Base-by-base conservation (phyloP, 805 yeast genomes). In the Starmera quercuum region DNA sequence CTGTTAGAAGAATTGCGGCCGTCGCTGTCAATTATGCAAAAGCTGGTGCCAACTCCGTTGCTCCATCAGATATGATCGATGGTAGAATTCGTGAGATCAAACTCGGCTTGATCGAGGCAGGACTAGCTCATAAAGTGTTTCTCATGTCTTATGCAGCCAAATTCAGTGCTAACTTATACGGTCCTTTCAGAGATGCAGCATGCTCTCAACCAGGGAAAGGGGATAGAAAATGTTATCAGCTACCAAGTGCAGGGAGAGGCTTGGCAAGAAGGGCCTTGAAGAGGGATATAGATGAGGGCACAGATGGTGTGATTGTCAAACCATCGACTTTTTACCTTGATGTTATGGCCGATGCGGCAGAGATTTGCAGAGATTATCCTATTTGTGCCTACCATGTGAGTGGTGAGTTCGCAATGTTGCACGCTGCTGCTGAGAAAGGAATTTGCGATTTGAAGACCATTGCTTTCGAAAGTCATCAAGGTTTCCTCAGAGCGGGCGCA, bases 111-210 rank as follows among this genome's bases (percentile, higher is more conserved):
- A 77, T 90, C 31, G 77, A 75, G 30, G 86, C 83, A 10, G 80
- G 78, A 19, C 59, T 92, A 39, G 95, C 95, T 15, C 95, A 92
- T 61, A 77, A 79, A 56, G 78, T 87, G 31, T 78, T 90, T 65
- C 76, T 92, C 24, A 79, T 92, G 84, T 83, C 95, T 5, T 92
- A 92, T 61, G 75, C 95, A 23, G 97, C 97, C 38, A 92, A 92
- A 56, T 92, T 92, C 55, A 69, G 84, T 39, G 97, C 97, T 23
- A 75, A 77, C 42, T 65, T 92, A 31, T 92, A 92, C 56, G 98
- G 98, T 1, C 98, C 98, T 5, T 92, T 92, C 68, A 73, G 98
- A 57, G 98, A 92, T 49, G 97, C 97, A 29, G 98, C 97, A 4
- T 92, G 94, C 24, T 82, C 95, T 33, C 68, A 79, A 4, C 97